phyloP scores from a whole-genome alignment of 345 rosid genomes.

The Cardamine occulta region DNA sequence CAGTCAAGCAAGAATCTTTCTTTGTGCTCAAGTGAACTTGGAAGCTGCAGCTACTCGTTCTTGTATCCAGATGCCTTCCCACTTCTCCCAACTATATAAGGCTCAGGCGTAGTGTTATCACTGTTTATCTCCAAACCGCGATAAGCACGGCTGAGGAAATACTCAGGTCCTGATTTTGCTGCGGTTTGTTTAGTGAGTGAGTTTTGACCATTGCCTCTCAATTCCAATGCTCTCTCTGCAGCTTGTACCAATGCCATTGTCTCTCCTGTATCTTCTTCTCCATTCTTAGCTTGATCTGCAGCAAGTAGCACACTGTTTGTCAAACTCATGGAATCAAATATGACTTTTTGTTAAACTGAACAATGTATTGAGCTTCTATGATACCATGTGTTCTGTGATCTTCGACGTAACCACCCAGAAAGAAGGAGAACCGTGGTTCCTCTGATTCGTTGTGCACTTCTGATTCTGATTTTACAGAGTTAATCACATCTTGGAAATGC shows the following conservation, averaged over 20 bases:
- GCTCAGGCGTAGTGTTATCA: conserved; percentile 56
- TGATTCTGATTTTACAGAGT: conserved; percentile 47
- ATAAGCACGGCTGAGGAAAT: conserved; percentile 63
- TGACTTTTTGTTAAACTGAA: background rate
- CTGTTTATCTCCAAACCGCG: conserved; percentile 71
- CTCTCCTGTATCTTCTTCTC: conserved; percentile 47
- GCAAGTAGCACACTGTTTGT: conserved; percentile 20
- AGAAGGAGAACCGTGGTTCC: conserved; percentile 88
- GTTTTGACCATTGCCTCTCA: conserved; percentile 51
- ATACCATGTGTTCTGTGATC: conserved; percentile 33
- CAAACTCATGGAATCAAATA: conserved; percentile 12
- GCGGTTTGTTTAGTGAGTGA: conserved; percentile 56
- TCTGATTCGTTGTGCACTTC: conserved; percentile 41
- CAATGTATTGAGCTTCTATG: conserved; percentile 2
- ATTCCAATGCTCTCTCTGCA: conserved; percentile 68
- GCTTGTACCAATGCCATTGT: conserved; percentile 65
- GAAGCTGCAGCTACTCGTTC: conserved; percentile 50
- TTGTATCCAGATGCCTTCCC: conserved; percentile 75
- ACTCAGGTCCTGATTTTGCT: conserved; percentile 85
- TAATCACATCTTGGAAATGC: conserved; percentile 76
- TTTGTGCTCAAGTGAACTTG: background rate
- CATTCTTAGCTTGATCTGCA: conserved; percentile 42
- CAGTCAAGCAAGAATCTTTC: background rate
- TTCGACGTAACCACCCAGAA: conserved; percentile 80
- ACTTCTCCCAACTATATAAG: conserved; percentile 66